phyloP scores from a whole-genome alignment of 2,329 filamentous ascomycete species.

The Fusarium goolgardi region DNA sequence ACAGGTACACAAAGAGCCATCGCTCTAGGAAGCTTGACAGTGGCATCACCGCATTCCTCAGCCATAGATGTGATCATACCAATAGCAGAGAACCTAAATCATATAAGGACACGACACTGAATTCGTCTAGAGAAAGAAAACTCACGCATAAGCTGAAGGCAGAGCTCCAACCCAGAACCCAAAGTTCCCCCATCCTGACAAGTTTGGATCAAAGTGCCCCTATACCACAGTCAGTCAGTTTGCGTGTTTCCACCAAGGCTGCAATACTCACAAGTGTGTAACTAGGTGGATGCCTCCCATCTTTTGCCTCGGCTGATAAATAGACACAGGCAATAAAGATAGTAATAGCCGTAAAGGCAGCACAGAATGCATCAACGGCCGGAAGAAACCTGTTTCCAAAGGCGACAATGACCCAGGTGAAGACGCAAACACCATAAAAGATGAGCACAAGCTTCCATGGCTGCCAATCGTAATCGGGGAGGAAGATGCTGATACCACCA shows the following conservation, averaged over 20 bases:
- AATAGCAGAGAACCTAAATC: constrained; percentile 55
- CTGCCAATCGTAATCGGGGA: constrained; percentile 67
- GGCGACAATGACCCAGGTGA: constrained; percentile 74
- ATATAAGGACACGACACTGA: neutral
- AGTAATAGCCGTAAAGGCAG: constrained; percentile 72
- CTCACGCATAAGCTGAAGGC: constrained; percentile 54
- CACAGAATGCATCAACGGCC: constrained; percentile 78
- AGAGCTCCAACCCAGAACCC: constrained; percentile 67
- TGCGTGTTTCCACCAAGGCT: rapidly evolving
- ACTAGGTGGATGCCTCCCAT: constrained; percentile 66
- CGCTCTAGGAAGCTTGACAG: constrained; percentile 71
- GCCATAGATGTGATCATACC: constrained; percentile 66
- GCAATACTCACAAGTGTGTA: constrained; percentile 39
- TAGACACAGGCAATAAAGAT: constrained; percentile 69
- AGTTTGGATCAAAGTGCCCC: constrained; percentile 73
- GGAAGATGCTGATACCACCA: constrained; percentile 72
- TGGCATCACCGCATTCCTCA: constrained; percentile 69
- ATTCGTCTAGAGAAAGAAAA: neutral
- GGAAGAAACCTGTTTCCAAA: constrained; percentile 70
- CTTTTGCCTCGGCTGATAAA: constrained; percentile 71
- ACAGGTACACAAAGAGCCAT: constrained; percentile 74
- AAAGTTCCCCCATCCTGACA: constrained; percentile 74
- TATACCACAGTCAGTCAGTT: constrained; percentile 56
- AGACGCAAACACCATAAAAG: constrained; percentile 73
- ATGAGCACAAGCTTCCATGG: constrained; percentile 80